Evolutionary conservation across 768 basidiomycete species (phyloP), one percentile per base, ranked within the genome.

Genomic region (Melanogaster broomeanus): DNA sequence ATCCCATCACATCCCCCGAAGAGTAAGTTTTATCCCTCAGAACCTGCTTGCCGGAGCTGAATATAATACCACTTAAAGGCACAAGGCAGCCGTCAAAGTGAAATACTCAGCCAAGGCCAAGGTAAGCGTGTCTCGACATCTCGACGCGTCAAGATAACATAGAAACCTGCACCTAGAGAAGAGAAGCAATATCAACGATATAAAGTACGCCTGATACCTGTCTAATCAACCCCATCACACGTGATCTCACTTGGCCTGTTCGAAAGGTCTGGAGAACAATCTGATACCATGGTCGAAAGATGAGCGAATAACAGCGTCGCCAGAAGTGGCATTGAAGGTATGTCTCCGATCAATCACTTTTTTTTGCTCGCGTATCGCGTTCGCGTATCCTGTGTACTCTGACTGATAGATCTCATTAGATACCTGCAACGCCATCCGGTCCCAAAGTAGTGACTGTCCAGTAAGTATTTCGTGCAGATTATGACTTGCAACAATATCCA

Each of bases 391-490:
- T n/a, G n/a, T n/a, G n/a, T n/a, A 33, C 30, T 33, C 31, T 15
- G 33, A 44, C 41, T 42, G 19, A 49, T 21, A 15, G n/a, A 27
- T 48, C 48, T 40, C 37, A 18, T 44, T 33, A 57, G 56, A 19
- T 21, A 18, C 8, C 44, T 10, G 47, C 28, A 30, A 21, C 43
- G 28, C 44, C 18, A 31, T 24, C 44, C 19, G 35, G 45, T 16
- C 65, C 69, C 2, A 67, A 68, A 64, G 64, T 66, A 46, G 65
- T 70, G 6, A 65, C 70, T 3, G 67, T 70, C 42, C 59, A 63
- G 72, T 72, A 42, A 59, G 72, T 63, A 1, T 7, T 15, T 4
- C 37, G 38, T 49, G 4, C 19, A 35, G 22, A 31, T 18, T 10
- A 21, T 33, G 12, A 7, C 19, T 48, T 7, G 12, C 28, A n/a